Evolutionary conservation across 345 rosid genomes (phyloP).

Genomic region (Euphorbia tirucalli): DNA sequence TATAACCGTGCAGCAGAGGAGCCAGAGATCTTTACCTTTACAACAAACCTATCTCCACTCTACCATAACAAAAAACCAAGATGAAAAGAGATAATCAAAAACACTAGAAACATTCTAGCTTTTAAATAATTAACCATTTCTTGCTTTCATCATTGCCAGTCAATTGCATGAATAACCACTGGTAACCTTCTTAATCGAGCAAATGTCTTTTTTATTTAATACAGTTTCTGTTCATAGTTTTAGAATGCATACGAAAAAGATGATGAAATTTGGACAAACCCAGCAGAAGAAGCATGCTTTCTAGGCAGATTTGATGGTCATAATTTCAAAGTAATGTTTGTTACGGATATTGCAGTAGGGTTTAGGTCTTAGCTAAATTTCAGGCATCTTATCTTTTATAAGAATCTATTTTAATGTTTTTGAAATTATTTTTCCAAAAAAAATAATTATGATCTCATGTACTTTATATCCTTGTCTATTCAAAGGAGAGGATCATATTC

Average conservation of each 20-base stretch:
- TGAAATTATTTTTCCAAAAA: no score
- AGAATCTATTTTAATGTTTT: no score
- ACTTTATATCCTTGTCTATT: no score
- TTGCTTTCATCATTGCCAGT: background rate
- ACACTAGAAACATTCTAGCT: background rate
- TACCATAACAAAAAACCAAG: conserved; percentile 24
- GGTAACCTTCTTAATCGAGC: background rate
- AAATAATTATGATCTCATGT: no score
- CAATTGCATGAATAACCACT: background rate
- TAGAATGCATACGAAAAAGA: background rate
- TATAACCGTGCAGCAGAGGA: conserved; percentile 72
- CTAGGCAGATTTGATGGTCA: background rate
- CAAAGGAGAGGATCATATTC: no score
- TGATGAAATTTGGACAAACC: background rate
- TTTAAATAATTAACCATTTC: background rate
- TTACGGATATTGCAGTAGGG: no score
- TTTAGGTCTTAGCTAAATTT: no score
- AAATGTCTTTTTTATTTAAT: background rate
- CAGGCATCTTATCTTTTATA: no score
- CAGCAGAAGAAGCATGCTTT: background rate
- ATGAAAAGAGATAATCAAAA: background rate
- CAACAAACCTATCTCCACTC: conserved; percentile 73
- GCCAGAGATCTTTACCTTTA: conserved; percentile 62
- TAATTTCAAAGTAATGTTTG: background rate
- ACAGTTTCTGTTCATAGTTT: background rate